Percentiles rank a stretch among this genome's conserved stretches.
Evolutionary conservation across 2,329 filamentous ascomycete genomes (phyloP).

Genomic region (Achaetomium macrosporum): DNA sequence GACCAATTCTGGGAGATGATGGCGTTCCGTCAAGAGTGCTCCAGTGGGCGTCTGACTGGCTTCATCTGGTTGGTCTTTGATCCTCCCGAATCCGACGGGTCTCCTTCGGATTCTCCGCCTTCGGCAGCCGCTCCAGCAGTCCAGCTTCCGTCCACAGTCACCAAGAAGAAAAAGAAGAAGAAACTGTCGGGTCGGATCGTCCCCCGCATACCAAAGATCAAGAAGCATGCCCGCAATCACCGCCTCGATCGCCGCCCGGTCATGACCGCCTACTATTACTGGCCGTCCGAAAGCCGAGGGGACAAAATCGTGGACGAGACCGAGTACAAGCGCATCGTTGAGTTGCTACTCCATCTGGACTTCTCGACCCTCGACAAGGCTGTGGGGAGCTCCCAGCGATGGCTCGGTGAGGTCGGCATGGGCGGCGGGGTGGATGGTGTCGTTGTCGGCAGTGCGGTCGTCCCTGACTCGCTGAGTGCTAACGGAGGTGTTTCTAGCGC

Average conservation of each 20-base stretch:
- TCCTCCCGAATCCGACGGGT: constrained; percentile 23
- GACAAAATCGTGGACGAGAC: constrained; percentile 56
- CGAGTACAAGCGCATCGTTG: constrained; percentile 61
- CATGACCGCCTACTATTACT: constrained; percentile 58
- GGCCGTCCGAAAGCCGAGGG: constrained; percentile 58
- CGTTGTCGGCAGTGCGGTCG: constrained; percentile 38
- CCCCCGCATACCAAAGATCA: constrained; percentile 58
- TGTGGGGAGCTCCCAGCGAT: constrained; percentile 59
- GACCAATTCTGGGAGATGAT: constrained; percentile 99
- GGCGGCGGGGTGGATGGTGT: constrained; percentile 47
- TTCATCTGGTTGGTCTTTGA: constrained; percentile 93
- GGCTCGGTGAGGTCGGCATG: constrained; percentile 61
- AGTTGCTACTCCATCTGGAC: constrained; percentile 66
- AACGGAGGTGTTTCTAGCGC: constrained; percentile 14
- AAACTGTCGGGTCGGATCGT: constrained; percentile 54
- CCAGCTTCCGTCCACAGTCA: constrained; percentile 19
- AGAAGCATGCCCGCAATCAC: constrained; percentile 49
- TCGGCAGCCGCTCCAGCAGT: neutral
- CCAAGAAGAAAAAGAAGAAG: constrained; percentile 38
- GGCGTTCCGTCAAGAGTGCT: constrained; percentile 93
- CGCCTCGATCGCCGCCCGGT: constrained; percentile 43
- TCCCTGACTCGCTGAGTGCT: constrained; percentile 23
- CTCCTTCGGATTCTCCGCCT: neutral
- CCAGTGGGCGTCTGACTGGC: constrained; percentile 82
- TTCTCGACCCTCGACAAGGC: constrained; percentile 63